phyloP scores from a whole-genome alignment of 306 rosid genomes.

The Vigna angularis region DNA sequence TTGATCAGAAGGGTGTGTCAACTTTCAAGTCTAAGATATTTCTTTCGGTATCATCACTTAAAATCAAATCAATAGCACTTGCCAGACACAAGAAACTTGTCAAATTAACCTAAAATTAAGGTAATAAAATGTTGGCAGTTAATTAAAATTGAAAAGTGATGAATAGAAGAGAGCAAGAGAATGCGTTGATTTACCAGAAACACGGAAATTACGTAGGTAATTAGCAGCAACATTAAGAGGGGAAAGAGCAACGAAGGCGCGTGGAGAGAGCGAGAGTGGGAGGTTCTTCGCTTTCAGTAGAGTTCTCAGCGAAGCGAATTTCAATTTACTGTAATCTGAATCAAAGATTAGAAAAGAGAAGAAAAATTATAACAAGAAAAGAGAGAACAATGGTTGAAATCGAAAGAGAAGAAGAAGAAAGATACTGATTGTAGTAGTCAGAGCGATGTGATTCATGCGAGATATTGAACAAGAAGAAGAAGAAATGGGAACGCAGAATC shows the following conservation, averaged over 20 bases:
- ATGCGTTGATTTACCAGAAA: conserved; percentile 50
- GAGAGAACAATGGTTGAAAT: neutral
- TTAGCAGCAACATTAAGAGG: conserved; percentile 24
- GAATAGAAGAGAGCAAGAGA: neutral
- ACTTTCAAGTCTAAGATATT: conserved; percentile 1
- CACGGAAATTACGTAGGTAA: conserved; percentile 41
- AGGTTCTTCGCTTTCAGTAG: conserved; percentile 32
- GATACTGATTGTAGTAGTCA: neutral
- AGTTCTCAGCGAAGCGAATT: conserved; percentile 38
- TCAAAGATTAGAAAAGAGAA: neutral
- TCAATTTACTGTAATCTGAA: conserved; percentile 52
- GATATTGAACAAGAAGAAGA: conserved; percentile 28
- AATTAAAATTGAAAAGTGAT: neutral
- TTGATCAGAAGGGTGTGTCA: conserved; percentile 5
- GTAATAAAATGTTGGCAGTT: neutral
- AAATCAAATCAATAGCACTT: conserved; percentile 24
- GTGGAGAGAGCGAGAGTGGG: conserved; percentile 40
- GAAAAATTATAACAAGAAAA: neutral
- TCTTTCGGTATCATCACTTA: conserved; percentile 36
- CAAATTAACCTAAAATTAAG: neutral
- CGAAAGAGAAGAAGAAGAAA: conserved; percentile 8
- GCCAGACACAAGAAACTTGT: conserved; percentile 25
- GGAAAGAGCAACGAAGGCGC: conserved; percentile 43
- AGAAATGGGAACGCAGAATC: neutral
- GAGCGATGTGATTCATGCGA: conserved; percentile 31